A percentile compares a stretch with the other conserved stretches of the same genome.
Conservation (phyloP, 345 rosid genomes). For the Cardamine occulta region DNA sequence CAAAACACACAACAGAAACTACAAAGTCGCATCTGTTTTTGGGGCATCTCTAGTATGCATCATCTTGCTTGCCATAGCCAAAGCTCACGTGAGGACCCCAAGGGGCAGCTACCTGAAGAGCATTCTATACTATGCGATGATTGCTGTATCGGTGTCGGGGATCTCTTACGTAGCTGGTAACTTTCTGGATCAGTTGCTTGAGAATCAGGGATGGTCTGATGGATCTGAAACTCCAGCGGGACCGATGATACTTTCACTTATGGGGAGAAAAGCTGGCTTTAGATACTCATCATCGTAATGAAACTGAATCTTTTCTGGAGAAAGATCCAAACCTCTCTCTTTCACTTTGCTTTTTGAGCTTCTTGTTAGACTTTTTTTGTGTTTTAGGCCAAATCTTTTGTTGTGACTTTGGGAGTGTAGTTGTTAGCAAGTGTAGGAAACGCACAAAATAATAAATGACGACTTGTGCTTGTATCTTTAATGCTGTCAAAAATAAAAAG, state of each 20-base stretch:
- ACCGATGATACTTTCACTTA: conserved; percentile 30
- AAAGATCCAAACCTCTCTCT: not conserved
- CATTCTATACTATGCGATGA: conserved; percentile 44
- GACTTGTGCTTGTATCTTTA: not conserved
- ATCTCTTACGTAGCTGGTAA: conserved; percentile 63
- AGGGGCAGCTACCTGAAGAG: conserved; percentile 59
- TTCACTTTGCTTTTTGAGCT: conserved; percentile 18
- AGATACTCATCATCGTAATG: conserved; percentile 44
- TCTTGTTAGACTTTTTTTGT: not conserved
- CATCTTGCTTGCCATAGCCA: conserved; percentile 64
- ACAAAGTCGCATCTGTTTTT: conserved; percentile 62
- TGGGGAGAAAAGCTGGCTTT: conserved; percentile 39
- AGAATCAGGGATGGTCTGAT: conserved; percentile 59
- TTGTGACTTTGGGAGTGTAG: conserved; percentile 6
- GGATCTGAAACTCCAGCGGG: conserved; percentile 39
- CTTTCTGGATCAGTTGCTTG: conserved; percentile 55
- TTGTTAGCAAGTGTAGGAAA: conserved; percentile 14
- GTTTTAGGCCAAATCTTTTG: conserved; percentile 13
- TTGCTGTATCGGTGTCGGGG: conserved; percentile 62
- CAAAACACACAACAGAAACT: conserved; percentile 52
- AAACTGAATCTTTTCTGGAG: conserved; percentile 25
- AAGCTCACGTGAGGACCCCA: conserved; percentile 56
- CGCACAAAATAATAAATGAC: conserved; percentile 7
- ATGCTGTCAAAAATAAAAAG: too few species aligned
- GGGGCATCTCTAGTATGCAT: conserved; percentile 69